Evolutionary conservation across 805 yeast species (phyloP).

Genomic region (Yamadazyma paraphyllophila): DNA sequence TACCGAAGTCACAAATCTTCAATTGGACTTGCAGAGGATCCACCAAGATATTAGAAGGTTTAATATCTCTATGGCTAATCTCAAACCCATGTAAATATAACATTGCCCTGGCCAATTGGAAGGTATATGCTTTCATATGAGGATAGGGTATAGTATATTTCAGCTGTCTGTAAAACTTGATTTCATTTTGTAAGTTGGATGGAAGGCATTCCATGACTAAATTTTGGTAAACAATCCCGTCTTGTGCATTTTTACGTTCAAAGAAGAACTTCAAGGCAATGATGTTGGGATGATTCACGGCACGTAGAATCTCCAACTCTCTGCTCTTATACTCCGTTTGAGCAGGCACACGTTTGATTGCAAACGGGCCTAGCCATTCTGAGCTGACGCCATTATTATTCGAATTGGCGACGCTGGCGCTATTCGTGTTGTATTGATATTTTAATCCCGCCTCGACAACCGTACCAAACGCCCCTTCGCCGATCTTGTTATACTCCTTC

Average conservation of each 20-base stretch:
- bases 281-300: conserved; percentile 78
- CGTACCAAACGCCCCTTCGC: conserved; percentile 86
- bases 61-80: conserved; percentile 80
- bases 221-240: conserved; percentile 70
- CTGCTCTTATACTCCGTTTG: conserved; percentile 84
- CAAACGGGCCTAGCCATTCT: conserved; percentile 74
- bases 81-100: conserved; percentile 76
- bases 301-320: conserved; percentile 72
- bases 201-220: conserved; percentile 86
- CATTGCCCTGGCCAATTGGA: conserved; percentile 82
- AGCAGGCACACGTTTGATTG: conserved; percentile 81
- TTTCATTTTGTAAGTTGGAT: conserved; percentile 74
- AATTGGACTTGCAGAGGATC: conserved; percentile 65
- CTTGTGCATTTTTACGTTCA: conserved; percentile 60
- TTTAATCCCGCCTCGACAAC: conserved; percentile 69
- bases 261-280: conserved; percentile 68
- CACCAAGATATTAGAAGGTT: conserved; percentile 77
- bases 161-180: conserved; percentile 62
- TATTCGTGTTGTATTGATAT: conserved; percentile 17
- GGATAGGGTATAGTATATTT: conserved; percentile 64
- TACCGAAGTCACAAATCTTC: conserved; percentile 83
- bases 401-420: conserved; percentile 6
- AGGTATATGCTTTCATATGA: conserved; percentile 73
- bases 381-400: background rate
- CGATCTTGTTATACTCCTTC: conserved; percentile 69